Conservation (phyloP, 2,329 filamentous ascomycete genomes). For the Stagonosporopsis rhizophila region DNA sequence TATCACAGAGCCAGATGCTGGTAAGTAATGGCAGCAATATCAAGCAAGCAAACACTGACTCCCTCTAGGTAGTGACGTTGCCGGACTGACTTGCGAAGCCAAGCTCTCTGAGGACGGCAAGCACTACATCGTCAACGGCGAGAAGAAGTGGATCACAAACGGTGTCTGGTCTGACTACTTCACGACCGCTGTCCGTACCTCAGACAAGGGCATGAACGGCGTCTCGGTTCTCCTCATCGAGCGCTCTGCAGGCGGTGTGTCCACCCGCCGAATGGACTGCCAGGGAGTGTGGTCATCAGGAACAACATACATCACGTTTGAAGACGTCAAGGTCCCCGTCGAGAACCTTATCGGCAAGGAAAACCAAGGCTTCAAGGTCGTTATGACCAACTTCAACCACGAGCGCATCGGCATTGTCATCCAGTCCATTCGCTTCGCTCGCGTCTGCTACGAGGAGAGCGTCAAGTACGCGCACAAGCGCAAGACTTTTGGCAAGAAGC, state of each 20-base stretch:
- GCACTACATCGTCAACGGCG: constrained; percentile 98
- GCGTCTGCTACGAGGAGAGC: constrained; percentile 96
- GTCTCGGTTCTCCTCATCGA: constrained; percentile 92
- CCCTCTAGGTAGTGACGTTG: constrained; percentile 72
- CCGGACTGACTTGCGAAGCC: constrained; percentile 93
- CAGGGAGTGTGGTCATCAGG: constrained; percentile 89
- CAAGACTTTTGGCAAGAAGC: constrained; percentile 92
- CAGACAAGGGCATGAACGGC: constrained; percentile 88
- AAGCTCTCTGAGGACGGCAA: constrained; percentile 95
- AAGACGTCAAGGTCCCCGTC: constrained; percentile 99
- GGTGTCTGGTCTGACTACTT: constrained; percentile 98
- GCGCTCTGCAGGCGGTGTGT: constrained; percentile 81
- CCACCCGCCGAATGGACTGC: constrained; percentile 95
- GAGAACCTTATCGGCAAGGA: constrained; percentile 98
- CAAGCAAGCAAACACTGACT: background rate
- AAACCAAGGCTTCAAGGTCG: constrained; percentile 97
- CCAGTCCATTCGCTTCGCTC: constrained; percentile 92
- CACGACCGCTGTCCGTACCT: constrained; percentile 93
- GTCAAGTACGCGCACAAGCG: constrained; percentile 98
- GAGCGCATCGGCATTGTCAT: constrained; percentile 99
- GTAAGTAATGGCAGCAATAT: constrained; percentile 47
- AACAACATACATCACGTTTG: constrained; percentile 97
- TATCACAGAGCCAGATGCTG: constrained; percentile 92
- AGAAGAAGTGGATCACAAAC: constrained; percentile 99
- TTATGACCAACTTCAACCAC: constrained; percentile 99